Base-by-base conservation (phyloP, 2,329 filamentous ascomycete species). In the Pseudopithomyces chartarum region DNA sequence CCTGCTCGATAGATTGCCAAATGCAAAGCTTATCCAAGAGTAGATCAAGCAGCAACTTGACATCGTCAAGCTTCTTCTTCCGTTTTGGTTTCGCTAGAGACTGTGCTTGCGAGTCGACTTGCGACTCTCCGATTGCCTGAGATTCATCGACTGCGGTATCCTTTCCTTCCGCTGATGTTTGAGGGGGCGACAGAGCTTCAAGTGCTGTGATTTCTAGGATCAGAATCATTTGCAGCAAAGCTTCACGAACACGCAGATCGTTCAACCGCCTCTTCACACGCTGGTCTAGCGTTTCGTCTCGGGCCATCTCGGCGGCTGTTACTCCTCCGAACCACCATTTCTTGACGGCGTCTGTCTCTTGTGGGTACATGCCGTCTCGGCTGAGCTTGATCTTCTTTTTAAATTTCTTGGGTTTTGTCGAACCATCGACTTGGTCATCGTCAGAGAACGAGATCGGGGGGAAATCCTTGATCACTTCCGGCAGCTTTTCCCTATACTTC, bases 1-100 rank as follows among this genome's bases (percentile, higher is more conserved):
- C 85, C 20, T 86, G 78, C 34, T 87, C 86, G 7, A 90, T 87
- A 3, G 90, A 91, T 69, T 93, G 89, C 90, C 90, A 94, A 57
- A 95, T 95, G 66, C 89, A 91, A 22, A 95, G 79, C 45, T 89
- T 87, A 73, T 95, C 91, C 7, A 91, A 85, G 50, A 92, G 84
- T 0, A 92, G 80, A 67, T 94, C 90, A 4, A 92, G 79, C 19
- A 91, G 80, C 7, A 87, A 77, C 1, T 83, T 82, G 6, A 91
- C 77, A 63, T 92, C 87, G 61, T 89, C 84, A 54, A 85, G 85
- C 64, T 88, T 90, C 73, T 85, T 88, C 60, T 77, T 78, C 7
- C 69, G 69, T 63, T 63, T 83, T 34, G 63, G 58, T 32, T 62
- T 64, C 6, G 45, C 23, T 43, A 61, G 61, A 2, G 55, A 47